Base-by-base conservation (phyloP, 768 basidiomycete species). In the Trametes meyenii region DNA sequence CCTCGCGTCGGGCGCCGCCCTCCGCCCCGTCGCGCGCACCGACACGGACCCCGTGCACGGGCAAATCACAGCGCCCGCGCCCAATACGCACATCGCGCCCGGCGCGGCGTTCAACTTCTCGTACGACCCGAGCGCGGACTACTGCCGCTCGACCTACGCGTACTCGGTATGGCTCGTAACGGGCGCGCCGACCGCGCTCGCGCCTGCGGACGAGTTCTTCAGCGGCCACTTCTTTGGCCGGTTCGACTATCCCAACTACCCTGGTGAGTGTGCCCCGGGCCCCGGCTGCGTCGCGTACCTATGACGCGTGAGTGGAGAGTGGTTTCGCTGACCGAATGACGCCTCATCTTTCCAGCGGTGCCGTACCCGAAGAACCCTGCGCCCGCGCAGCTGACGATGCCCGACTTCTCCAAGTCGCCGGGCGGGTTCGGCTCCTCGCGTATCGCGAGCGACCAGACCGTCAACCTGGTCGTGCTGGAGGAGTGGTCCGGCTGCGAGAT, bases 181-280 rank as follows among this genome's bases (percentile, higher is more conserved):
- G 26, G 65, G 69, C 17, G 52, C 61, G 17, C 76, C 76, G 13
- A 63, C 60, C 24, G 62, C 54, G n/a, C 24, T 75, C 46, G 50
- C 56, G 8, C 69, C 73, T 2, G 56, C 71, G 11, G 69, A 72
- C 11, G 65, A 73, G 33, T 75, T 74, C 55, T 74, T 73, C 29
- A 73, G 67, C 35, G 79, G 80, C 2, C 72, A 77, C 61, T 81
- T 73, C 69, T 80, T 82, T 63, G 81, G 81, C 13, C 71, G 75
- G 8, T 82, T 74, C 65, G 72, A 79, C 26, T 73, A 73, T 29
- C 70, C 74, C 24, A 81, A 79, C 60, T 82, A 77, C 62, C 79
- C 80, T 45, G 77, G 78, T 77, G 42, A 61, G 71, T 66, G 21
- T 29, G n/a, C n/a, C n/a, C n/a, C n/a, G n/a, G n/a, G n/a, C 42